These are phyloP conservation scores for Schoenoplectus triqueter DNA, from an alignment of 202 grass and related monocot species.

Conservation along the genomic window DNA sequence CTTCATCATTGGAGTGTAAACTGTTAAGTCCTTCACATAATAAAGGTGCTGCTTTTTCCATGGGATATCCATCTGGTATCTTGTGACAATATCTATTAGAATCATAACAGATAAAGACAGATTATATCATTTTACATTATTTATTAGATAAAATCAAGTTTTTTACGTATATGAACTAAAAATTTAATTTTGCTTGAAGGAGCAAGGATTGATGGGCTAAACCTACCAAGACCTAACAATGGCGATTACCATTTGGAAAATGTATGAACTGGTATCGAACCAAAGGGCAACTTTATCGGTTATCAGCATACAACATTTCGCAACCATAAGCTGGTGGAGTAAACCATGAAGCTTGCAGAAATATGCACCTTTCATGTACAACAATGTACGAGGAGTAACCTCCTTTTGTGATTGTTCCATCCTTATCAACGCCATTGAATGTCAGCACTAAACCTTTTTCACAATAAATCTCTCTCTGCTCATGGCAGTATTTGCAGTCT, in stretches of 20 bases:
- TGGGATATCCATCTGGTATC: slow-evolving; percentile 53
- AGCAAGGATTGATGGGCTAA: background rate
- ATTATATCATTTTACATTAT: background rate
- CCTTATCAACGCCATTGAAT: slow-evolving; percentile 44
- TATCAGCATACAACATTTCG: background rate
- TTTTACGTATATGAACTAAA: background rate
- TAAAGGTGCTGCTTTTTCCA: slow-evolving; percentile 51
- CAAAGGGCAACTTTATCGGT: background rate
- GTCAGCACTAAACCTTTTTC: slow-evolving; percentile 17
- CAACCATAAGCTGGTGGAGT: background rate
- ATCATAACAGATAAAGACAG: no score
- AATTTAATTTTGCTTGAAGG: background rate
- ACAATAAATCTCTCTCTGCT: slow-evolving; percentile 40
- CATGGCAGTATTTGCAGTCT: slow-evolving; percentile 46
- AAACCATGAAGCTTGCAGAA: background rate
- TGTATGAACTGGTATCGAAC: background rate
- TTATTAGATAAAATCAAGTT: background rate
- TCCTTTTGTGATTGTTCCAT: slow-evolving; percentile 54
- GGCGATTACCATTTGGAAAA: background rate
- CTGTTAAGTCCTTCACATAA: slow-evolving; percentile 50
- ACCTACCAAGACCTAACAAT: background rate
- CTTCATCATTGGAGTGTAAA: slow-evolving; percentile 55
- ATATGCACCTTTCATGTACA: slow-evolving; percentile 43
- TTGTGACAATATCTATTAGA: slow-evolving; percentile 46
- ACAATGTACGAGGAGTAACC: slow-evolving; percentile 49